Base-by-base conservation (phyloP, 331 rosid species). In the Rhamnella rubrinervis region DNA sequence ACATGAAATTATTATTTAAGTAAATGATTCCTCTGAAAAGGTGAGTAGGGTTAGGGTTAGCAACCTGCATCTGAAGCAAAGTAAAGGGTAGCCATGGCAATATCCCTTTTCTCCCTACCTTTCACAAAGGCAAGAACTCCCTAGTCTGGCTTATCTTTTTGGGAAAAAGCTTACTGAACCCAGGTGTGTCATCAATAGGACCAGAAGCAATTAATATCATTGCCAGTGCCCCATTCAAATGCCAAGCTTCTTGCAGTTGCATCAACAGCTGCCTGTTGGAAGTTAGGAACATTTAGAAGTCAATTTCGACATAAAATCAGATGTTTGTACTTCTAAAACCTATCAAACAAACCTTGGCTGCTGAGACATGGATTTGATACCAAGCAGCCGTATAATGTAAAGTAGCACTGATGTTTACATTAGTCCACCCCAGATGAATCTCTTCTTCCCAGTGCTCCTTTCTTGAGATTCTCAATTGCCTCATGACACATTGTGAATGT, bases 401-500 rank as follows among this genome's bases (percentile, higher is more conserved):
- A 1, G 23, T 0, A 23, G 23, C 1, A 23, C 23, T 23, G 23
- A 23, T 23, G 23, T 23, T 23, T 0, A 23, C 23, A 23, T 23
- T 23, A 23, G 23, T 23, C 23, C 23, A 23, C 97, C 70, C 78
- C 51, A 64, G 85, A 76, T 58, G 90, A 82, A 73, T 23, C 23
- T 23, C 67, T 58, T 76, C 85, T 88, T 51, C 90, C n/a, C n/a
- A n/a, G n/a, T n/a, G n/a, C n/a, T n/a, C n/a, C n/a, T n/a, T 93
- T 93, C 88, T 93, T 88, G 20, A 90, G 91, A 23, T 23, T 23
- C 23, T 23, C 23, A 23, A 23, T 0, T 19, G 92, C 96, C 82
- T 87, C 93, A 55, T 74, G 77, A 80, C 98, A 88, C 98, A 93
- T 93, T 61, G 95, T 93, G 85, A 88, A n/a, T n/a, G 98, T 93